These are phyloP conservation scores for Pachysandra terminalis DNA, from an alignment of 164 flowering plant species.

Conservation along the genomic window DNA sequence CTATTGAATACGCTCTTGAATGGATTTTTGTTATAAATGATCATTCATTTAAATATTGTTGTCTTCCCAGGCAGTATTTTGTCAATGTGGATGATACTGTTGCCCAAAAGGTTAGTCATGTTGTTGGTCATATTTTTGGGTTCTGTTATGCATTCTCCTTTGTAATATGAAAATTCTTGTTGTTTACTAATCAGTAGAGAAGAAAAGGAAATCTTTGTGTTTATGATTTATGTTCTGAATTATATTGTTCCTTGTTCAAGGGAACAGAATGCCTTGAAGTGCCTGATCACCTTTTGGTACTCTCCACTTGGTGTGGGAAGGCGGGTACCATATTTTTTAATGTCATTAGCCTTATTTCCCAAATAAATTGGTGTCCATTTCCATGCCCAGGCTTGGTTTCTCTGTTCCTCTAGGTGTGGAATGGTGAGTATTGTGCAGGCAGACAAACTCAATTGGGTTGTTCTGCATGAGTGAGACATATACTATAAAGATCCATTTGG, in stretches of 20 bases:
- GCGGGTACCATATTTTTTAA: background rate
- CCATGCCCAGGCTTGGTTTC: background rate
- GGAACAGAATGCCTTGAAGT: background rate
- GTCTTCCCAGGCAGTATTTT: slow-evolving; percentile 57
- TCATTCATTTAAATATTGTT: background rate
- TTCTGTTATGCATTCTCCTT: background rate
- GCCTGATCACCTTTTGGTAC: background rate
- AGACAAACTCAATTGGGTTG: too few species aligned
- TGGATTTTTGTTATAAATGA: background rate
- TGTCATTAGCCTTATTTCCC: background rate
- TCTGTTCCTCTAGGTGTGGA: background rate
- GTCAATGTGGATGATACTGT: slow-evolving; percentile 59
- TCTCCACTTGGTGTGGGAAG: background rate
- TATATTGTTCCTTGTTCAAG: background rate
- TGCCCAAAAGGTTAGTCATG: slow-evolving; percentile 48
- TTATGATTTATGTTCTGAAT: background rate
- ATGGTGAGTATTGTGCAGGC: background rate
- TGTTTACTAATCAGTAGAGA: too few species aligned
- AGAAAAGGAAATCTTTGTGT: background rate
- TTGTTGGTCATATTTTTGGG: background rate
- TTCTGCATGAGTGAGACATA: background rate
- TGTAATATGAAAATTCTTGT: background rate
- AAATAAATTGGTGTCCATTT: background rate
- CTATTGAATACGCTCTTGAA: too few species aligned
- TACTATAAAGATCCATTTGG: background rate